phyloP scores from a whole-genome alignment of 352 stramenopile genomes.

The Pythium myriotylum region DNA sequence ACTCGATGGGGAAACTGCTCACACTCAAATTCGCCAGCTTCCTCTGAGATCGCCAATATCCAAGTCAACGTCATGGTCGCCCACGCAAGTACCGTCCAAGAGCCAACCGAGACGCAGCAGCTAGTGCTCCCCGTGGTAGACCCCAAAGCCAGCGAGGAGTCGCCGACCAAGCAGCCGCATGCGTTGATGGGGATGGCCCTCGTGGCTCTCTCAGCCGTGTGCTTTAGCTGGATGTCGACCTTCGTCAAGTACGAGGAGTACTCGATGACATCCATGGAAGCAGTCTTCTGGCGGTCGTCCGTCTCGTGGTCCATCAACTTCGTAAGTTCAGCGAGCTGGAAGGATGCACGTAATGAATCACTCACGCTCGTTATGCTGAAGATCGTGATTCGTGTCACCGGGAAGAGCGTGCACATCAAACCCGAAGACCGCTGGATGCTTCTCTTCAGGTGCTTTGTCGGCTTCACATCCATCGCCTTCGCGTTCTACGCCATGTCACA shows the following conservation, averaged over 20 bases:
- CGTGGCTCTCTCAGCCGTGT: constrained; percentile 29
- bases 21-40: too few relatives aligned
- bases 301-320: constrained; percentile 27
- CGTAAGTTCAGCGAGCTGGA: constrained; percentile 13
- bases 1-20: too few relatives aligned
- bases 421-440: constrained; percentile 19
- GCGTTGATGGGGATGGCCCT: constrained; percentile 22
- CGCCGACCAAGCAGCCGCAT: constrained; percentile 12
- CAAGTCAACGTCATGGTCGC: background rate
- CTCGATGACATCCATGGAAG: constrained; percentile 34
- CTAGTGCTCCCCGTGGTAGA: constrained; percentile 1
- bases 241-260: constrained; percentile 31
- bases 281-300: constrained; percentile 33
- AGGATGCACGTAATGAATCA: background rate
- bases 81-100: background rate
- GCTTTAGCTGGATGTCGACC: constrained; percentile 35
- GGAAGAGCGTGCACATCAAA: constrained; percentile 18
- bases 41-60: too few relatives aligned
- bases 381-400: constrained; percentile 9
- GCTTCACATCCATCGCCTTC: constrained; percentile 31
- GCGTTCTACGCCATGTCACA: constrained; percentile 34
- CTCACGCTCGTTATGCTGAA: background rate
- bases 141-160: background rate
- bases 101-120: background rate
- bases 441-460: constrained; percentile 21